Base-by-base conservation (phyloP, 2,329 filamentous ascomycete genomes). In the Aspergillus carbonarius region DNA sequence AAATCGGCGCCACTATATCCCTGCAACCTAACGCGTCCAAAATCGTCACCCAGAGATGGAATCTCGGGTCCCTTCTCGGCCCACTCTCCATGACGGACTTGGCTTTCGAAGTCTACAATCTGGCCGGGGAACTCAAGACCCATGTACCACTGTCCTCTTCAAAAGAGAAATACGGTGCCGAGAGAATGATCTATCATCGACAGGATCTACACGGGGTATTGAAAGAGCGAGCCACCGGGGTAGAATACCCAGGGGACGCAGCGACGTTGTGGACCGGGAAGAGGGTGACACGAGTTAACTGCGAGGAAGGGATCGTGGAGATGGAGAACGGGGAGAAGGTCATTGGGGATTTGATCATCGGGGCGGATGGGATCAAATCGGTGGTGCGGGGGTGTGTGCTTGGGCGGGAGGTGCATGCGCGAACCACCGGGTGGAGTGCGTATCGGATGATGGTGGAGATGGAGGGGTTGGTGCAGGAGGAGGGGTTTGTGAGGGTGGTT, bases 1-100 rank as follows among this genome's bases (percentile, higher is more conserved):
- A 80, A 15, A 72, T 82, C 40, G 82, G 83, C 58, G 81, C 78
- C 23, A 76, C 81, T 77, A 84, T 68, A 75, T 81, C 9, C 62
- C 61, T 70, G 0, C 68, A 79, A 50, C 81, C 79, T 56, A 74
- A 74, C 23, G 76, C 77, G 18, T 49, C 32, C 2, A 58, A 32
- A 25, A 58, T 60, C 12, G 34, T 60, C 20, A n/a, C 53, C 12
- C 1, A 48, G 6, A 54, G 40, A 6, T 58, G 15, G 57, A 60
- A 17, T 46, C 59, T 15, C 32, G 54, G 25, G 20, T 32, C 34
- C 4, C 42, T 58, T 4, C 48, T 17, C 20, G 48, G 18, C 1
- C 32, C 15, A 1, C 13, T 17, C 20, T 32, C 50, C 0, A 63
- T 69, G 60, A 59, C 62, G 4, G 68, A 70, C 46, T 57, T 63